Evolutionary conservation across 2,329 filamentous ascomycete genomes (phyloP).

Genomic region (Scleromitrula shiraiana): DNA sequence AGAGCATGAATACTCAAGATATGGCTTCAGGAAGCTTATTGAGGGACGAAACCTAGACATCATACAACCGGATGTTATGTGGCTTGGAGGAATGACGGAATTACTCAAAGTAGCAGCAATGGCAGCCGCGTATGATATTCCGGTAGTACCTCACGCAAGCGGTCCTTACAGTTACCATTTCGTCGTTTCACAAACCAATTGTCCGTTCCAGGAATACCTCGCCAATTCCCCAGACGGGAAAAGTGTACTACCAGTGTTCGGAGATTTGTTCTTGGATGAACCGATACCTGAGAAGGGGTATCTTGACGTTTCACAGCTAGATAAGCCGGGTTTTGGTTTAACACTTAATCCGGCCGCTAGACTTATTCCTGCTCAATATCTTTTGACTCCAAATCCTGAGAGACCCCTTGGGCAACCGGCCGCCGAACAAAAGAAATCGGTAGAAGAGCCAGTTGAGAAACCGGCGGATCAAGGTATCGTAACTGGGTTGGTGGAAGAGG

Average conservation of each 20-base stretch:
- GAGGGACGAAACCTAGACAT: constrained; percentile 90
- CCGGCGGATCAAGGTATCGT: constrained; percentile 30
- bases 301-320: constrained; percentile 69
- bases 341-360: constrained; percentile 72
- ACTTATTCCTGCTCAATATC: constrained; percentile 65
- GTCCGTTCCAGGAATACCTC: constrained; percentile 91
- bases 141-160: constrained; percentile 89
- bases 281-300: constrained; percentile 79
- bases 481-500: constrained; percentile 24
- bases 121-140: constrained; percentile 88
- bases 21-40: constrained; percentile 89
- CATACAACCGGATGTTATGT: constrained; percentile 95
- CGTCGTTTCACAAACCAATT: constrained; percentile 86
- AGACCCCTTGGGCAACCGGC: constrained; percentile 32
- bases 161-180: constrained; percentile 96
- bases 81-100: constrained; percentile 89
- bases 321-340: constrained; percentile 86
- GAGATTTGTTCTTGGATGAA: constrained; percentile 83
- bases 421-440: constrained; percentile 12
- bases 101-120: constrained; percentile 81
- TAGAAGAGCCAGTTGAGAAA: constrained; percentile 23
- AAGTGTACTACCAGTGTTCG: constrained; percentile 85
- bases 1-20: constrained; percentile 91
- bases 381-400: constrained; percentile 60
- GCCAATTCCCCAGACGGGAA: constrained; percentile 89